These are phyloP conservation scores for Geotrichum histeridarum DNA, from an alignment of 1,139 yeast species.

Conservation along the genomic window DNA sequence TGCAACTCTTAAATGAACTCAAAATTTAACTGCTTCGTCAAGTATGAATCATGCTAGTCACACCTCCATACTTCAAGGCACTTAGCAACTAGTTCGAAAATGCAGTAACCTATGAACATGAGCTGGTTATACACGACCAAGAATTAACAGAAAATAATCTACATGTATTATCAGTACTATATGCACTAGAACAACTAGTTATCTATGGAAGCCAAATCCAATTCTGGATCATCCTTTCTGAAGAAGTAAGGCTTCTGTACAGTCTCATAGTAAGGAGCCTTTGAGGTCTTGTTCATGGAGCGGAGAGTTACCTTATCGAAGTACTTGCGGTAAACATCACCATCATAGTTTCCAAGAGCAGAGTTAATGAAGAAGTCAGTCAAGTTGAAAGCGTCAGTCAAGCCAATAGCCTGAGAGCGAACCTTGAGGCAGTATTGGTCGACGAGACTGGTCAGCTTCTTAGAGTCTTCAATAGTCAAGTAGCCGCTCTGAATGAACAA, in stretches of 20 bases:
- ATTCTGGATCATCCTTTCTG: slow-evolving; percentile 25
- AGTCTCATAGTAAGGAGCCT: slow-evolving; percentile 40
- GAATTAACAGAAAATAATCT: no score
- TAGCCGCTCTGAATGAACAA: slow-evolving; percentile 64
- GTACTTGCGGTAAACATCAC: slow-evolving; percentile 81
- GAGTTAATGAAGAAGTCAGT: slow-evolving; percentile 83
- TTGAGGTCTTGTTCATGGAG: slow-evolving; percentile 32
- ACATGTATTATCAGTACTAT: neutral
- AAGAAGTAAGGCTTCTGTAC: slow-evolving; percentile 40
- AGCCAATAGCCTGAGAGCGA: slow-evolving; percentile 68
- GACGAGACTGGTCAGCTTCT: slow-evolving; percentile 35
- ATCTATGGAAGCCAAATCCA: slow-evolving; percentile 4
- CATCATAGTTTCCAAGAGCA: slow-evolving; percentile 77
- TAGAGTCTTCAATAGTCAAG: slow-evolving; percentile 40
- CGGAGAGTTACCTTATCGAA: slow-evolving; percentile 38
- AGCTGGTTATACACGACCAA: no score
- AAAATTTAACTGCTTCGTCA: no score
- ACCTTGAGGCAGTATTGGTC: slow-evolving; percentile 38
- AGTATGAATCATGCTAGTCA: no score
- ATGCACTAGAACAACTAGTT: neutral
- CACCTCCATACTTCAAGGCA: neutral
- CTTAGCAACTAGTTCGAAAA: no score
- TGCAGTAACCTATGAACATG: no score
- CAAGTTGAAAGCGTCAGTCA: slow-evolving; percentile 85
- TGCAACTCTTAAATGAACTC: no score